phyloP scores from a whole-genome alignment of 2,329 filamentous ascomycete species.

The Beauveria pseudobassiana region DNA sequence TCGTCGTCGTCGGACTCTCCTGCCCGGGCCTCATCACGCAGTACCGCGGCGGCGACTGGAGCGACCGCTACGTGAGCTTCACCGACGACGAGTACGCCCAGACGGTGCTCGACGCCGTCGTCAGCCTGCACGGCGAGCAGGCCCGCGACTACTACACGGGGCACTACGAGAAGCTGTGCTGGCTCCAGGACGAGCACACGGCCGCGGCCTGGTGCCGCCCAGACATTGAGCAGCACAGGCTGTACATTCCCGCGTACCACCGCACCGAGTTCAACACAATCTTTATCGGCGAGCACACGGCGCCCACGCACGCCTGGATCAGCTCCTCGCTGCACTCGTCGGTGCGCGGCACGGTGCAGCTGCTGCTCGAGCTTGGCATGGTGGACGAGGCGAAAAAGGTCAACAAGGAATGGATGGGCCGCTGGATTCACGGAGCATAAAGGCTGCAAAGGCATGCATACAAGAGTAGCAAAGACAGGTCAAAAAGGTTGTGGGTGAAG shows the following conservation, averaged over 20 bases:
- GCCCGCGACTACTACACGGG: conserved; percentile 24
- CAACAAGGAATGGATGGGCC: conserved; percentile 19
- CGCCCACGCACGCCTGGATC: conserved; percentile 27
- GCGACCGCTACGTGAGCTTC: conserved; percentile 23
- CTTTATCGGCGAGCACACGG: conserved; percentile 28
- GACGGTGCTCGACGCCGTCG: conserved; percentile 23
- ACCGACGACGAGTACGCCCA: conserved; percentile 16
- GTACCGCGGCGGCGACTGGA: conserved; percentile 24
- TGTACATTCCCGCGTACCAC: conserved; percentile 27
- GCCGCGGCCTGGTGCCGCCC: conserved; percentile 24
- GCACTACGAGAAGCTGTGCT: conserved; percentile 25
- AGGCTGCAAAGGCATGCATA: neutral
- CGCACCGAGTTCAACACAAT: conserved; percentile 26
- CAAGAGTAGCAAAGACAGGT: neutral
- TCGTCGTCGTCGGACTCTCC: neutral
- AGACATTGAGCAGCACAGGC: conserved; percentile 23
- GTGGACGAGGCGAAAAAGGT: conserved; percentile 19
- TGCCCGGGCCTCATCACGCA: conserved; percentile 27
- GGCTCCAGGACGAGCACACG: conserved; percentile 23
- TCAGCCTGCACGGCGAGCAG: conserved; percentile 20
- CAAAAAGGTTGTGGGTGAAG: neutral
- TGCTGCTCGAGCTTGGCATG: conserved; percentile 20
- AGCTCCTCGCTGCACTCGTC: conserved; percentile 23
- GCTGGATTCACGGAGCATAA: conserved; percentile 14
- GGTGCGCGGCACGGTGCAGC: conserved; percentile 22